These are phyloP conservation scores for Calonectria leucothoes DNA, from an alignment of 2,329 filamentous ascomycete species.

Conservation along the genomic window DNA sequence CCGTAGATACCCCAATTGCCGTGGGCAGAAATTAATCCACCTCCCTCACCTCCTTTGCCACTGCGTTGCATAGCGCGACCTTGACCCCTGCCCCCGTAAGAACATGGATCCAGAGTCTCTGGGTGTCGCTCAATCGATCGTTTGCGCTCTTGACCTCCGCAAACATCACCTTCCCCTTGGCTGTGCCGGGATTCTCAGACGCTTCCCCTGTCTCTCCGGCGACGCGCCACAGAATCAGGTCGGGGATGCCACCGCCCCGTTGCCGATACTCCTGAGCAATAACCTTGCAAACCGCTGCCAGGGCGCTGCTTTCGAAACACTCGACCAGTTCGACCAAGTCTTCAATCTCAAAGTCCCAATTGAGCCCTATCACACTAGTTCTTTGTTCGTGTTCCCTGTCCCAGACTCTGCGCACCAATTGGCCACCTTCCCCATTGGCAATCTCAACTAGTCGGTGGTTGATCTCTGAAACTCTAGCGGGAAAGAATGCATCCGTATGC, in stretches of 20 bases:
- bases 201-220: conserved; percentile 42
- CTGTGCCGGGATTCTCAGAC: conserved; percentile 44
- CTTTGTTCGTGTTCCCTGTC: conserved; percentile 73
- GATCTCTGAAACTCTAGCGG: conserved; percentile 87
- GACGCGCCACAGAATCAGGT: conserved; percentile 87
- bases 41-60: conserved; percentile 63
- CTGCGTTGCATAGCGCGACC: conserved; percentile 82
- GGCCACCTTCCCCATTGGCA: conserved; percentile 80
- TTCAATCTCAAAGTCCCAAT: conserved; percentile 86
- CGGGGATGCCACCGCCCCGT: conserved; percentile 88
- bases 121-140: conserved; percentile 94
- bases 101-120: conserved; percentile 96
- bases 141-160: conserved; percentile 86
- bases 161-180: conserved; percentile 76
- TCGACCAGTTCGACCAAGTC: conserved; percentile 83
- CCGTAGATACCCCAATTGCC: conserved; percentile 6
- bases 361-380: conserved; percentile 90
- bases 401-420: conserved; percentile 77
- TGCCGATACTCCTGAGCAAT: conserved; percentile 95
- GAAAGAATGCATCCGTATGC: conserved; percentile 92
- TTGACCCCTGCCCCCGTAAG: conserved; percentile 84
- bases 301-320: conserved; percentile 83
- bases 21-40: conserved; percentile 46
- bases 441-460: conserved; percentile 89
- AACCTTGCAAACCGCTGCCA: conserved; percentile 90